Percentiles rank a stretch among this genome's conserved stretches.
phyloP scores from a whole-genome alignment of 176 grass and related monocot genomes.

The Aegilops longissima region DNA sequence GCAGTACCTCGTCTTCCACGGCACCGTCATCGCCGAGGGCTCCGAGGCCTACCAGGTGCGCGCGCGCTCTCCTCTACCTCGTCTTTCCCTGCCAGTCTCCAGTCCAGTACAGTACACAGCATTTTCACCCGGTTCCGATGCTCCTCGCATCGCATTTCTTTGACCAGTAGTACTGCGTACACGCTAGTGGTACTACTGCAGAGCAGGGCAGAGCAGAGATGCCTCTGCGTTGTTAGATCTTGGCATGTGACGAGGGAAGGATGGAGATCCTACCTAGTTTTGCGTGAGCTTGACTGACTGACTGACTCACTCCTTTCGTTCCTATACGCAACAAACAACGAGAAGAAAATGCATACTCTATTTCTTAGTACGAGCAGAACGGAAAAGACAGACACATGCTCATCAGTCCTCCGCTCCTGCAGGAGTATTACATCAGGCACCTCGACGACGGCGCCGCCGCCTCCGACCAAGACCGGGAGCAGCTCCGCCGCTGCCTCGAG shows the following conservation, averaged over 20 bases:
- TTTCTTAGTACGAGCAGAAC: neutral
- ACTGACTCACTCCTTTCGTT: neutral
- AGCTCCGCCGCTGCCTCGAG: slow-evolving; percentile 53
- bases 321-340: neutral
- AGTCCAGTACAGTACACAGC: neutral
- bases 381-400: slow-evolving; percentile 19
- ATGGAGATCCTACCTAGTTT: slow-evolving; percentile 29
- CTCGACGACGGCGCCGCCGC: slow-evolving; percentile 34
- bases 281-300: slow-evolving; percentile 22
- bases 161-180: slow-evolving; percentile 19
- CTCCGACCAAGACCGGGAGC: slow-evolving; percentile 52
- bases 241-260: slow-evolving; percentile 29
- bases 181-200: neutral
- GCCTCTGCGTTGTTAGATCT: slow-evolving; percentile 24
- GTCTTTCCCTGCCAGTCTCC: neutral
- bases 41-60: slow-evolving; percentile 62
- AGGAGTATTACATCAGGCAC: slow-evolving; percentile 94
- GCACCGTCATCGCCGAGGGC: slow-evolving; percentile 74
- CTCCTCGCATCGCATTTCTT: slow-evolving; percentile 4
- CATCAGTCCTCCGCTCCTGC: slow-evolving; percentile 3
- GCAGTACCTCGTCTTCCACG: slow-evolving; percentile 91
- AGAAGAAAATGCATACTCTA: neutral
- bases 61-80: neutral
- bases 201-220: neutral
- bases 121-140: slow-evolving; percentile 20